Evolutionary conservation across 306 rosid genomes (phyloP).

Genomic region (Sphenostylis stenocarpa): DNA sequence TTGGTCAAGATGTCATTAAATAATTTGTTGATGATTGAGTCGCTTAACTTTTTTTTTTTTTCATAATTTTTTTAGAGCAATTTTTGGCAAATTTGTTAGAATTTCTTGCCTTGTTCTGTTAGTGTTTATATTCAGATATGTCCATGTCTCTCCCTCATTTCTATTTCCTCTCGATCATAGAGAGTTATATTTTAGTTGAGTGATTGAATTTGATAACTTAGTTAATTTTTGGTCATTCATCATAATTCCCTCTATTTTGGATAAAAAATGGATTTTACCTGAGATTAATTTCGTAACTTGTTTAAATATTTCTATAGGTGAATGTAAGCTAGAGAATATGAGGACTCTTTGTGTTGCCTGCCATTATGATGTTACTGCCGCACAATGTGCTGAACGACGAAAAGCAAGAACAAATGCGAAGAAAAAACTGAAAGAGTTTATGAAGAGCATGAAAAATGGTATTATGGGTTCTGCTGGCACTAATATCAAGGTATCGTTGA

Average conservation of each 20-base stretch:
- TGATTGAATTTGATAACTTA: neutral
- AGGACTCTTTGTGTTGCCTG: slow-evolving; percentile 95
- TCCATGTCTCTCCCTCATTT: neutral
- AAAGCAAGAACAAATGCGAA: slow-evolving; percentile 64
- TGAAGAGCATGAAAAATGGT: slow-evolving; percentile 47
- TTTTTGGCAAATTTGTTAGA: neutral
- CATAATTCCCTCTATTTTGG: neutral
- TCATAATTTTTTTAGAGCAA: neutral
- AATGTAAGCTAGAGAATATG: slow-evolving; percentile 88
- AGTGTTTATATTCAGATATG: neutral
- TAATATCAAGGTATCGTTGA: slow-evolving; percentile 44
- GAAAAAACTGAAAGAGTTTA: slow-evolving; percentile 66
- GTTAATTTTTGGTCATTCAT: neutral
- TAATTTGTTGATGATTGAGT: neutral
- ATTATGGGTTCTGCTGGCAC: slow-evolving; percentile 24
- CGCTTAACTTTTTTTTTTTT: neutral
- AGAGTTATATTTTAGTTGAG: neutral
- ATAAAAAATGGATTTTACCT: slow-evolving; percentile 6
- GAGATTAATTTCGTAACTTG: slow-evolving; percentile 2
- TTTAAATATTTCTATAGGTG: slow-evolving; percentile 52
- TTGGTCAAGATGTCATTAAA: neutral
- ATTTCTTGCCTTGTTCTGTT: neutral
- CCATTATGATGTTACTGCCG: slow-evolving; percentile 77
- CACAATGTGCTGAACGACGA: slow-evolving; percentile 80
- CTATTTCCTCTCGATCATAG: neutral